Evolutionary conservation across 1,284 basidiomycete genomes (phyloP).

Genomic region (Leucoagaricus sp.): DNA sequence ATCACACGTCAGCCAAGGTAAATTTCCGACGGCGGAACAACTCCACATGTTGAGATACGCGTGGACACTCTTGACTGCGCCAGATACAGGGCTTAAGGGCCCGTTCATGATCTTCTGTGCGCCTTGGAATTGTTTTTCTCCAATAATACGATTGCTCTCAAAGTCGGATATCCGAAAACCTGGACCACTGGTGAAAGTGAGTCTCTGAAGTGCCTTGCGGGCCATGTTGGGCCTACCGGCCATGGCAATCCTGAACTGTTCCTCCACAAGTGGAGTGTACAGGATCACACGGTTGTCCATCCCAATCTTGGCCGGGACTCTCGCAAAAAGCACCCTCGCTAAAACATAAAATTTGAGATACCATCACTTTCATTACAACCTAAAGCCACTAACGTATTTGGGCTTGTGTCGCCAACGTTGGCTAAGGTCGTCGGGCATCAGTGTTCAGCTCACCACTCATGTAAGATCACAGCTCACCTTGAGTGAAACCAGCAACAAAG

Average conservation of each 20-base stretch:
- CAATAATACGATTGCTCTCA: slow-evolving; percentile 71
- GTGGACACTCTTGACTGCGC: slow-evolving; percentile 67
- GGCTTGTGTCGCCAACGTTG: slow-evolving; percentile 77
- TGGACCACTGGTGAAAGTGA: slow-evolving; percentile 53
- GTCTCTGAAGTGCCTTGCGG: background rate
- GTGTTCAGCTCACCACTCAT: slow-evolving; percentile 9
- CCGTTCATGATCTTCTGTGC: slow-evolving; percentile 63
- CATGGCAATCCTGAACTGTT: slow-evolving; percentile 65
- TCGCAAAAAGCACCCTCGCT: slow-evolving; percentile 78
- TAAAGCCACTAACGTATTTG: slow-evolving; percentile 66
- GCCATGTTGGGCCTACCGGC: slow-evolving; percentile 45
- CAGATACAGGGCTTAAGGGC: slow-evolving; percentile 45
- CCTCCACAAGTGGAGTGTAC: slow-evolving; percentile 78
- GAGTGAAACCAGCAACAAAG: slow-evolving; percentile 77
- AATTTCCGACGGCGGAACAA: slow-evolving; percentile 10
- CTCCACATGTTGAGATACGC: slow-evolving; percentile 68
- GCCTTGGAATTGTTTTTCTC: slow-evolving; percentile 64
- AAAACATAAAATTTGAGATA: slow-evolving; percentile 7
- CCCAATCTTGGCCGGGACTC: slow-evolving; percentile 65
- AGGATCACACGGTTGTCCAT: slow-evolving; percentile 66
- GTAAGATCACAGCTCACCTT: slow-evolving; percentile 45
- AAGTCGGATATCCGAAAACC: slow-evolving; percentile 74
- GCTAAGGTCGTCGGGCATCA: slow-evolving; percentile 55
- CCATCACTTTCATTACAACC: background rate
- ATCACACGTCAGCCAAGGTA: background rate